phyloP scores from a whole-genome alignment of 2,329 filamentous ascomycete genomes.

The Fusarium buharicum region DNA sequence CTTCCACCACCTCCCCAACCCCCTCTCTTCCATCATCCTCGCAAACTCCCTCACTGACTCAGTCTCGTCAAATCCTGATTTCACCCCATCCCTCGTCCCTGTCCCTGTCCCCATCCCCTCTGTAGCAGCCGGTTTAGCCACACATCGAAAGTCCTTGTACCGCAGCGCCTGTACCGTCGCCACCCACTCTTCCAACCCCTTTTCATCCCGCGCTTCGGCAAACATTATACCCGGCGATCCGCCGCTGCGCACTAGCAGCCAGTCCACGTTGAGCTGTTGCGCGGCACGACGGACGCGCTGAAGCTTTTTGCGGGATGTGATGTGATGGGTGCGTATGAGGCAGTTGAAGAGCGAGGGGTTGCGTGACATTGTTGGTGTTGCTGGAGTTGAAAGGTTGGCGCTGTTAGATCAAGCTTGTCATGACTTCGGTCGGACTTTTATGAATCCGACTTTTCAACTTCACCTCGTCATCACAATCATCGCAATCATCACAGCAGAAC shows the following conservation, averaged over 20 bases:
- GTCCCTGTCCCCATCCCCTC: slow-evolving; percentile 11
- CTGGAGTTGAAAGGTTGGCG: not conserved
- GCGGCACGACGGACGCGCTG: slow-evolving; percentile 70
- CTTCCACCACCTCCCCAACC: slow-evolving; percentile 73
- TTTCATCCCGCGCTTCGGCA: slow-evolving; percentile 68
- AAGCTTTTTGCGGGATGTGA: slow-evolving; percentile 80
- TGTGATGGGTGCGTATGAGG: slow-evolving; percentile 82
- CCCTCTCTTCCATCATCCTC: slow-evolving; percentile 66
- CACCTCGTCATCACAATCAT: not conserved
- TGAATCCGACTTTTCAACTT: slow-evolving; percentile 16
- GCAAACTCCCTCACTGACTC: slow-evolving; percentile 73
- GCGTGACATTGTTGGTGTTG: slow-evolving; percentile 32
- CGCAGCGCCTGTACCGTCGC: slow-evolving; percentile 69
- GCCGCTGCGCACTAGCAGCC: slow-evolving; percentile 72
- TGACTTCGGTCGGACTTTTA: slow-evolving; percentile 26
- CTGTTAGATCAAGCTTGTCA: not conserved
- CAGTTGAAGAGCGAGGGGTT: slow-evolving; percentile 36
- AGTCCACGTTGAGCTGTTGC: slow-evolving; percentile 66
- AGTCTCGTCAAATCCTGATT: slow-evolving; percentile 63
- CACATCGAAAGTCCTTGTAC: slow-evolving; percentile 79
- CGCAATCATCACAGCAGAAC: not conserved
- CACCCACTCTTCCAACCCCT: slow-evolving; percentile 71
- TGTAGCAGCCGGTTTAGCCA: slow-evolving; percentile 52
- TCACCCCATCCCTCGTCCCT: not conserved
- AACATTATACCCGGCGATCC: slow-evolving; percentile 82